Evolutionary conservation across 2,329 filamentous ascomycete species (phyloP).

Genomic region (Calonectria ilicicola): DNA sequence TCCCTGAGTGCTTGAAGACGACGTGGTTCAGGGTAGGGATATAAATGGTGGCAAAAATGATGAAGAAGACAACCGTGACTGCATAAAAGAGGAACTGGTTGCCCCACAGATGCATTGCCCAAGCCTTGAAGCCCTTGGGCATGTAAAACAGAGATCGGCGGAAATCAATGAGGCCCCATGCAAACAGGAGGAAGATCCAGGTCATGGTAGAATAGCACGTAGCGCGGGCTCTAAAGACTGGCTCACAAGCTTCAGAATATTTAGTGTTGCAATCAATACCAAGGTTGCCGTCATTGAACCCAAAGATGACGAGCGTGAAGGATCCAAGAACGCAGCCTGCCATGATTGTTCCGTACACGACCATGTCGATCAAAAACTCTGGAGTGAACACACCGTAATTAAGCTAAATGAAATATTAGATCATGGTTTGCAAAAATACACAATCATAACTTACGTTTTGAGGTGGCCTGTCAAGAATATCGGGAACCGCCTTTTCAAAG

Average conservation of each 20-base stretch:
- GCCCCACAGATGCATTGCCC: conserved; percentile 66
- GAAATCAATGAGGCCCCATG: conserved; percentile 76
- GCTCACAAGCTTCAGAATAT: conserved; percentile 63
- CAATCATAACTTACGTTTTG: conserved; percentile 19
- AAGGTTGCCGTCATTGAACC: conserved; percentile 60
- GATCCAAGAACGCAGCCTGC: conserved; percentile 67
- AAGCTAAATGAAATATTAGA: conserved; percentile 37
- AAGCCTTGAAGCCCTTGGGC: conserved; percentile 62
- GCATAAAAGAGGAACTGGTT: conserved; percentile 66
- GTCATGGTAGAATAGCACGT: conserved; percentile 76
- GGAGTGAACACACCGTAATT: conserved; percentile 70
- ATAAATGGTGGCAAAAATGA: conserved; percentile 72
- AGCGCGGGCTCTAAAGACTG: conserved; percentile 72
- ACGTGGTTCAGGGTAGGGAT: conserved; percentile 75
- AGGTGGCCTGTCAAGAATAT: conserved; percentile 76
- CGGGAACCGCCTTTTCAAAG: conserved; percentile 74
- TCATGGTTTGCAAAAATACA: neutral
- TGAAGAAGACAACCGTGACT: conserved; percentile 65
- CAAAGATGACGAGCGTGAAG: conserved; percentile 68
- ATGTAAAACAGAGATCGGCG: conserved; percentile 75
- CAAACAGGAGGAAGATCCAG: conserved; percentile 77
- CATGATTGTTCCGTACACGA: conserved; percentile 74
- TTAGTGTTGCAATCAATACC: conserved; percentile 68
- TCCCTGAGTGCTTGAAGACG: conserved; percentile 75
- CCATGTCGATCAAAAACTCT: conserved; percentile 73